These are phyloP conservation scores for Pseudozyma thailandica DNA, from an alignment of 1,284 basidiomycete species.

Conservation along the genomic window DNA sequence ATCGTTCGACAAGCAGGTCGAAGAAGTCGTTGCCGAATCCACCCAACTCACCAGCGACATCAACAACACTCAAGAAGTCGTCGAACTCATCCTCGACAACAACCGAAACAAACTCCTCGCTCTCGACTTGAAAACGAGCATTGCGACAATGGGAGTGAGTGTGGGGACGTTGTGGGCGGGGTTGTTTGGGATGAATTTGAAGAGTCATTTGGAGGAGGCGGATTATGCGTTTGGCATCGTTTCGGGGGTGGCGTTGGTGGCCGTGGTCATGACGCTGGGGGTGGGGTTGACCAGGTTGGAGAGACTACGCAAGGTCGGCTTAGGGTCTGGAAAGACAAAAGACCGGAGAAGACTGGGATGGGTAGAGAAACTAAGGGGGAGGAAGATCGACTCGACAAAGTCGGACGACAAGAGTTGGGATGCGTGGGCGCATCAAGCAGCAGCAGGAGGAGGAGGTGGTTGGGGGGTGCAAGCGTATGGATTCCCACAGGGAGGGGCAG, in stretches of 20 bases:
- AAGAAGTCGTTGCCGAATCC: conserved; percentile 59
- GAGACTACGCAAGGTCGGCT: conserved; percentile 45
- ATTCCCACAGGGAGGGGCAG: too few relatives aligned
- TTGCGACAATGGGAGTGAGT: conserved; percentile 89
- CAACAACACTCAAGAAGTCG: conserved; percentile 95
- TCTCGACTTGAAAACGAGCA: conserved; percentile 90
- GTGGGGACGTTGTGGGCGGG: conserved; percentile 92
- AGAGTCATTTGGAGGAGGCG: conserved; percentile 51
- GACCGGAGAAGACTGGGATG: not conserved
- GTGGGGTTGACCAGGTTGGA: conserved; percentile 47
- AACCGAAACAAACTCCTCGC: conserved; percentile 93
- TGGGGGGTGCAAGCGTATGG: too few relatives aligned
- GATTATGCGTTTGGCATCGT: conserved; percentile 53
- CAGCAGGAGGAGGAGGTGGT: too few relatives aligned
- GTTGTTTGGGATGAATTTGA: conserved; percentile 88
- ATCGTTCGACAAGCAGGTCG: conserved; percentile 82
- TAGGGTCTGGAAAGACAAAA: conserved; percentile 11
- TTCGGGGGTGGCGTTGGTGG: conserved; percentile 33
- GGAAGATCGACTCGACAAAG: not conserved
- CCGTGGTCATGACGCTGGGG: conserved; percentile 36
- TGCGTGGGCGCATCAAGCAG: too few relatives aligned
- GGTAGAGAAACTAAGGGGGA: conserved; percentile 14
- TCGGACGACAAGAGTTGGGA: too few relatives aligned
- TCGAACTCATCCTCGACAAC: conserved; percentile 94
- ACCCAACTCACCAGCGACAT: conserved; percentile 71